Base-by-base conservation (phyloP, 306 rosid species). In the Prinsepia uniflora region DNA sequence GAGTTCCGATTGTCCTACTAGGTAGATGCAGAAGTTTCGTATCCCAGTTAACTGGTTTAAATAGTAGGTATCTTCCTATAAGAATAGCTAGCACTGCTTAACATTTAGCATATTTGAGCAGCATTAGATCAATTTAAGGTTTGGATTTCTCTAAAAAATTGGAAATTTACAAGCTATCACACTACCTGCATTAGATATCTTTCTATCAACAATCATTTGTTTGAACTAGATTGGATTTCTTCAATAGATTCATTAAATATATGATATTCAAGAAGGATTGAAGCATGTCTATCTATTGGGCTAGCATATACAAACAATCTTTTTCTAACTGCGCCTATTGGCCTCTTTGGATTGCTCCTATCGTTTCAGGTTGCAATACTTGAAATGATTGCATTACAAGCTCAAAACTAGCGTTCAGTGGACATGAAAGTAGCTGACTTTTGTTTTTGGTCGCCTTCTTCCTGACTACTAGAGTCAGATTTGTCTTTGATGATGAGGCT, bases 341-440 rank as follows among this genome's bases (percentile, higher is more conserved):
- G 98, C 60, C 97, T 94, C 60, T 94, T 94, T 73, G 97, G 97
- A 58, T 72, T 89, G 72, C 98, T 94, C 65, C 80, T 94, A 71
- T 79, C 90, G 84, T 72, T 94, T 75, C 98, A 94, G 97, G 98
- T 94, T 84, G 71, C 17, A 22, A 1, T 76, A 36, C 13, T 17
- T 3, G 24, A 68, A 50, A 76, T 19, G 1, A 9, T 5, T 43
- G 3, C 42, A 34, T 11, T 65, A 10, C 15, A 20, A 14, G 64
- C 13, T 14, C 40, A 20, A 7, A 39, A 12, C n/a, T 14, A 58
- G 42, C 30, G 30, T 12, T 58, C 30, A 20, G 60, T 55, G 30
- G 63, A 30, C 19, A 58, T 58, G 40, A 22, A 14, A 70, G 57
- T 70, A 34, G 63, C 76, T 78, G 48, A 62, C 2, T 49, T 54